These are phyloP conservation scores for Penicillium sumatraense DNA, from an alignment of 2,329 filamentous ascomycete species.

Conservation along the genomic window DNA sequence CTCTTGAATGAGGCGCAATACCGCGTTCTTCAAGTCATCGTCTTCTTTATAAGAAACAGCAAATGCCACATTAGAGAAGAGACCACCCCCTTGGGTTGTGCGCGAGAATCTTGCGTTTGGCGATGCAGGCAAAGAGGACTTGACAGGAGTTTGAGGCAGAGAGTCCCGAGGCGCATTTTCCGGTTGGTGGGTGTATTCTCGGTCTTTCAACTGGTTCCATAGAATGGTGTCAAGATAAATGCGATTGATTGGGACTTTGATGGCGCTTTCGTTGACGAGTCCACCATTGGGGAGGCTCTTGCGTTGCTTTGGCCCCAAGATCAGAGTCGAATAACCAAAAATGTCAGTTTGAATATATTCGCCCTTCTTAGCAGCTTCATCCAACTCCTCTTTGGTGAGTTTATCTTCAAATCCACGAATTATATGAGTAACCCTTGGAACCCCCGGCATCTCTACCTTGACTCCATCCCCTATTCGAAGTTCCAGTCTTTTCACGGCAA, in stretches of 20 bases:
- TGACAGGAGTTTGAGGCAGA: slow-evolving; percentile 42
- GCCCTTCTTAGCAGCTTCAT: slow-evolving; percentile 27
- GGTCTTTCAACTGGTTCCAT: slow-evolving; percentile 51
- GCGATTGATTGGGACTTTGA: slow-evolving; percentile 48
- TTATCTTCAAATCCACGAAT: slow-evolving; percentile 47
- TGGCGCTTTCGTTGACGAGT: slow-evolving; percentile 34
- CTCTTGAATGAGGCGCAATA: slow-evolving; percentile 67
- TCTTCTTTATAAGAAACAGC: slow-evolving; percentile 74
- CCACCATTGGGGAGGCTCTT: slow-evolving; percentile 44
- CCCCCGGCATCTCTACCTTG: slow-evolving; percentile 49
- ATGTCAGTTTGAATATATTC: slow-evolving; percentile 45
- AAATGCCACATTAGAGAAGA: slow-evolving; percentile 86
- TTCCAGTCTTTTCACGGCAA: slow-evolving; percentile 50
- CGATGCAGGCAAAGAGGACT: slow-evolving; percentile 48
- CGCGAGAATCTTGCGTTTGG: slow-evolving; percentile 57
- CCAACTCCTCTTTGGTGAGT: slow-evolving; percentile 33
- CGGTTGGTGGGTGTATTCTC: slow-evolving; percentile 38
- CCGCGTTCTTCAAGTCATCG: slow-evolving; percentile 58
- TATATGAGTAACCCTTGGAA: slow-evolving; percentile 50
- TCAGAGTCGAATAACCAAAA: slow-evolving; percentile 47
- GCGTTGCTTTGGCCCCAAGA: slow-evolving; percentile 48
- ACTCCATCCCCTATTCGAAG: slow-evolving; percentile 51
- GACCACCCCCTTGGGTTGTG: slow-evolving; percentile 36
- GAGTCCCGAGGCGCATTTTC: slow-evolving; percentile 22
- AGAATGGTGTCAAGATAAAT: slow-evolving; percentile 53